Conservation (phyloP, 2,329 filamentous ascomycete species). For the Akanthomyces dipterigenus region DNA sequence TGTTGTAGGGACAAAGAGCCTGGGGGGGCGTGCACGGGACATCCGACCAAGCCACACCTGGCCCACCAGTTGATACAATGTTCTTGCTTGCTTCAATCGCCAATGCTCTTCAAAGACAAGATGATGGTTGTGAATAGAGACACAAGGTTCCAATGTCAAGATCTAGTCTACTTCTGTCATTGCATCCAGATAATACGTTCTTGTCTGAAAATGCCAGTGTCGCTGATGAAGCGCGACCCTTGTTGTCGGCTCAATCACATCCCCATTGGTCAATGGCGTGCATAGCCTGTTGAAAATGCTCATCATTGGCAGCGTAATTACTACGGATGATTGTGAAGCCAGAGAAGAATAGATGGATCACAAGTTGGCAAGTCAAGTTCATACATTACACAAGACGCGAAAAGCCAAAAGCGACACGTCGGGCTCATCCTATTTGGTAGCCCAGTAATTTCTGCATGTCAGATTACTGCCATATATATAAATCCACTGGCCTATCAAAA, state of each 20-base stretch:
- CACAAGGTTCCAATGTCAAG: constrained; percentile 53
- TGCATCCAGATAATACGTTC: background rate
- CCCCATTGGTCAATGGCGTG: background rate
- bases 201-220: background rate
- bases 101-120: constrained; percentile 52
- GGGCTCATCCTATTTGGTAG: too few species aligned
- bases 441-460: too few species aligned
- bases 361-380: too few species aligned
- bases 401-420: too few species aligned
- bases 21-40: background rate
- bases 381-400: too few species aligned
- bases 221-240: constrained; percentile 17
- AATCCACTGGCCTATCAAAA: too few species aligned
- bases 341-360: too few species aligned
- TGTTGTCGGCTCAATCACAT: background rate
- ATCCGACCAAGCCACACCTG: background rate
- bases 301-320: background rate
- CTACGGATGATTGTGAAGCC: too few species aligned
- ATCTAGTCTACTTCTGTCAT: constrained; percentile 60
- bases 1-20: background rate
- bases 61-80: background rate
- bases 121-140: constrained; percentile 48
- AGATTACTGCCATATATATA: too few species aligned
- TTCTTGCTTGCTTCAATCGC: constrained; percentile 37
- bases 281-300: too few species aligned